A percentile compares a stretch with the other conserved stretches of the same genome.
These are phyloP conservation scores for Amanita jacksonii DNA, from an alignment of 768 basidiomycete species.

Conservation along the genomic window DNA sequence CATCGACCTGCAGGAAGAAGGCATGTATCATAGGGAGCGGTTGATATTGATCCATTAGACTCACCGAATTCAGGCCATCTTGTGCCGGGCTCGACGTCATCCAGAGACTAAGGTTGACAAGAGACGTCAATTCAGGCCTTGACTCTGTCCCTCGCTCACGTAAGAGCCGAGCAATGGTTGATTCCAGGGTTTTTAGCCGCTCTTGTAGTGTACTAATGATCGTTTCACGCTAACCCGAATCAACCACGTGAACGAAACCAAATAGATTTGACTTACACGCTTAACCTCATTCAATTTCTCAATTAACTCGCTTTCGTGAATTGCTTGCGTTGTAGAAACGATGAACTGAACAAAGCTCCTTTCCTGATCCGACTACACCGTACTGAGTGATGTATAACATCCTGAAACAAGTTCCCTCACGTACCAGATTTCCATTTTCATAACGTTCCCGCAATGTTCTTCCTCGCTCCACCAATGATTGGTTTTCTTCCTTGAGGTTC, in stretches of 20 bases:
- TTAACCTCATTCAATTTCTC: slow-evolving; percentile 49
- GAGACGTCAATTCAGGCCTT: slow-evolving; percentile 20
- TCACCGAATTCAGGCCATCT: slow-evolving; percentile 8
- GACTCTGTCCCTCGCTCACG: slow-evolving; percentile 24
- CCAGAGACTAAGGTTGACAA: slow-evolving; percentile 31
- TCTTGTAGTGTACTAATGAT: slow-evolving; percentile 32
- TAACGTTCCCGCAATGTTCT: slow-evolving; percentile 30
- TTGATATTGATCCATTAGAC: not conserved
- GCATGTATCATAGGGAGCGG: not conserved
- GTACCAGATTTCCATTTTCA: slow-evolving; percentile 36
- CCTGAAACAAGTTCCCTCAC: slow-evolving; percentile 8
- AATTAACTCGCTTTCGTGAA: slow-evolving; percentile 44
- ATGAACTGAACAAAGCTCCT: slow-evolving; percentile 38
- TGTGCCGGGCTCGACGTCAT: slow-evolving; percentile 28
- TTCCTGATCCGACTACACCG: slow-evolving; percentile 43
- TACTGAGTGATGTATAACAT: not conserved
- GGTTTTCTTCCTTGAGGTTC: slow-evolving; percentile 1
- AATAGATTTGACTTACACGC: slow-evolving; percentile 25
- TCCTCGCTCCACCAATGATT: slow-evolving; percentile 3
- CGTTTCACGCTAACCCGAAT: slow-evolving; percentile 34
- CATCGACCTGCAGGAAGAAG: not conserved
- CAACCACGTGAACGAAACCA: slow-evolving; percentile 8
- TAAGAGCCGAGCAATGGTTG: slow-evolving; percentile 34
- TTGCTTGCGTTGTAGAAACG: slow-evolving; percentile 31
- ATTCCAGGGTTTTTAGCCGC: slow-evolving; percentile 37